Evolutionary conservation across 164 flowering plant species (phyloP).

Genomic region (Pachysandra terminalis): DNA sequence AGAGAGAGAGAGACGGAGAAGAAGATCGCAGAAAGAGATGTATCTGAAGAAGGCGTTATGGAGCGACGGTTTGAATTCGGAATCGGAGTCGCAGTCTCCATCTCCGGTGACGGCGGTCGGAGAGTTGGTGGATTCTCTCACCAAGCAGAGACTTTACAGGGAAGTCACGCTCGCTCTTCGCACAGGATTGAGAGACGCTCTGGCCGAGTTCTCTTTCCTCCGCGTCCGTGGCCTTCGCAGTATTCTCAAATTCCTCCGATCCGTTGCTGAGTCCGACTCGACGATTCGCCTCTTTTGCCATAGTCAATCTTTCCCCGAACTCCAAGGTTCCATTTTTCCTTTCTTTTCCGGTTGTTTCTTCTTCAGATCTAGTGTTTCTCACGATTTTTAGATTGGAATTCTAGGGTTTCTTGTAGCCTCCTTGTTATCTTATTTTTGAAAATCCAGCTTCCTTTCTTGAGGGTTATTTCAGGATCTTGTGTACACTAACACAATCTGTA

Average conservation of each 20-base stretch:
- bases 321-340: constrained; percentile 51
- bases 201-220: constrained; percentile 93
- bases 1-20: too few species aligned
- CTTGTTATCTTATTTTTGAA: too few species aligned
- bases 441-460: too few species aligned
- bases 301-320: constrained; percentile 63
- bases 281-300: constrained; percentile 63
- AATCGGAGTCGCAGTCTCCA: constrained; percentile 17
- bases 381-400: not conserved
- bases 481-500: too few species aligned
- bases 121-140: constrained; percentile 64
- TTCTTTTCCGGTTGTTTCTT: constrained; percentile 1
- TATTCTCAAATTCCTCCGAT: constrained; percentile 75
- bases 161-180: constrained; percentile 90
- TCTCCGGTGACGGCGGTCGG: constrained; percentile 38
- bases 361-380: constrained; percentile 3
- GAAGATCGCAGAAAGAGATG: constrained; percentile 27
- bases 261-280: constrained; percentile 72
- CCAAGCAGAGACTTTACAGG: constrained; percentile 55
- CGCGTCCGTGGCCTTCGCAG: constrained; percentile 78
- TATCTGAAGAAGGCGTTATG: constrained; percentile 60
- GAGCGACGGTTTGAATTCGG: constrained; percentile 36
- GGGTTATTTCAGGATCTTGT: too few species aligned
- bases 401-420: not conserved
- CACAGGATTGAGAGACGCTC: constrained; percentile 74